These are phyloP conservation scores for Chlamydomonas sphaeroides DNA, from an alignment of 139 green algal genomes.

Conservation along the genomic window DNA sequence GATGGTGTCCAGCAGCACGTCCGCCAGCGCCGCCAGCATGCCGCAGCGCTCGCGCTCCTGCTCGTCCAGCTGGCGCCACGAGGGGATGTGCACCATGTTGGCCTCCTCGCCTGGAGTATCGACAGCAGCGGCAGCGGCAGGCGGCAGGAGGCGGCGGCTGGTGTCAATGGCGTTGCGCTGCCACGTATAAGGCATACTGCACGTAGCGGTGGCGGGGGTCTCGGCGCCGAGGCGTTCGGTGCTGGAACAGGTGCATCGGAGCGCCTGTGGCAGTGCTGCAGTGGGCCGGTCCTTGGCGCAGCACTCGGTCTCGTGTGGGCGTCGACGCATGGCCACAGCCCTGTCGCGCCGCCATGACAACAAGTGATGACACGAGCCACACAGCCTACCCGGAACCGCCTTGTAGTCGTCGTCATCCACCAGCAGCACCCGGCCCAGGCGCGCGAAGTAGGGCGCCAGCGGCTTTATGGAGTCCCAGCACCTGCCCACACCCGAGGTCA, in stretches of 20 bases:
- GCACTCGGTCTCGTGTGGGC: not conserved
- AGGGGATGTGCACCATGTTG: conserved; percentile 54
- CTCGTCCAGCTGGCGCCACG: no score
- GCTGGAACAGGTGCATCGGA: no score
- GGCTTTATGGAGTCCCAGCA: conserved; percentile 60
- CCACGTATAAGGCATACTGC: not conserved
- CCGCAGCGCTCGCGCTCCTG: conserved; percentile 10
- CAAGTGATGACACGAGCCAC: not conserved
- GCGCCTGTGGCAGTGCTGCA: not conserved
- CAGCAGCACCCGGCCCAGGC: conserved; percentile 37
- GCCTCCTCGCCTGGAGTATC: conserved; percentile 31
- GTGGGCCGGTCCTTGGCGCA: no score
- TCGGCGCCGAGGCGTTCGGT: no score
- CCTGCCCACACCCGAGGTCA: no score
- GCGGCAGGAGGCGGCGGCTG: not conserved
- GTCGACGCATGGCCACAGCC: not conserved
- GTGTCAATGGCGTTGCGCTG: not conserved
- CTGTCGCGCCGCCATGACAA: not conserved
- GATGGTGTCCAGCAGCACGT: conserved; percentile 9
- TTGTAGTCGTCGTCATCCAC: conserved; percentile 53
- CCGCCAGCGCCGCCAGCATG: conserved; percentile 23
- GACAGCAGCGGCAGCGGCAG: not conserved
- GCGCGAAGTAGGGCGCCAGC: conserved; percentile 43
- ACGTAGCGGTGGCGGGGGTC: no score
- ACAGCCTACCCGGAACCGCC: not conserved